Evolutionary conservation across 2,329 filamentous ascomycete species (phyloP), one percentile per base, ranked within the genome.

Genomic region (Penicillium sp.): DNA sequence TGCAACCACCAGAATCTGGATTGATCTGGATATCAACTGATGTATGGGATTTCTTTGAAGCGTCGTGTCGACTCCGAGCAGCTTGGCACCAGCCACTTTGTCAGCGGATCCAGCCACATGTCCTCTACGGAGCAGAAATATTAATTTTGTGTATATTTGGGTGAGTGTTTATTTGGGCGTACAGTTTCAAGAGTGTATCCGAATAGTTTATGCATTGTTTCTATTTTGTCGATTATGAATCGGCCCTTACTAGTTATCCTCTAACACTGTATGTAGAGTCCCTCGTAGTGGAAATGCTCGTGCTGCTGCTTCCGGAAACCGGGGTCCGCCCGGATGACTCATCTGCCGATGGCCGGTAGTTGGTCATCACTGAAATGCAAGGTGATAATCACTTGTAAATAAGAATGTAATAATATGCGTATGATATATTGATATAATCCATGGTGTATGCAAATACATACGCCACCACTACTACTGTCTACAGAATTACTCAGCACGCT

Each of bases 41-140:
- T 27, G 41, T 29, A 20, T 37, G 49, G 30, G 32, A 30, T 24
- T 34, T 40, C 26, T 37, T 48, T 45, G 21, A 20, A 45, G 23
- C 36, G 46, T 39, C 44, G 46, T 52, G 44, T 56, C 54, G 48
- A 51, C 42, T 42, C 46, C 26, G 24, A 26, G 39, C 30, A 26
- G 27, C 41, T 50, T 26, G 57, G 53, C 59, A 63, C 57, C 52
- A 63, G 60, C 61, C 61, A 63, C 59, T 63, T 63, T 61, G 61
- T 63, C 58, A 62, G 61, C 61, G 54, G 59, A 54, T 61, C 58
- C 58, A 63, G 61, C 61, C 61, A 63, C 61, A 63, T 63, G 61
- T 62, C 61, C 59, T 63, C 48, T 56, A 36, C n/a, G 17, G 33
- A 13, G 33, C 9, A 18, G 33, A 18, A 21, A 36, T 36, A 8